These are phyloP conservation scores for Saprolegnia diclina DNA, from an alignment of 352 stramenopile genomes.

Conservation along the genomic window DNA sequence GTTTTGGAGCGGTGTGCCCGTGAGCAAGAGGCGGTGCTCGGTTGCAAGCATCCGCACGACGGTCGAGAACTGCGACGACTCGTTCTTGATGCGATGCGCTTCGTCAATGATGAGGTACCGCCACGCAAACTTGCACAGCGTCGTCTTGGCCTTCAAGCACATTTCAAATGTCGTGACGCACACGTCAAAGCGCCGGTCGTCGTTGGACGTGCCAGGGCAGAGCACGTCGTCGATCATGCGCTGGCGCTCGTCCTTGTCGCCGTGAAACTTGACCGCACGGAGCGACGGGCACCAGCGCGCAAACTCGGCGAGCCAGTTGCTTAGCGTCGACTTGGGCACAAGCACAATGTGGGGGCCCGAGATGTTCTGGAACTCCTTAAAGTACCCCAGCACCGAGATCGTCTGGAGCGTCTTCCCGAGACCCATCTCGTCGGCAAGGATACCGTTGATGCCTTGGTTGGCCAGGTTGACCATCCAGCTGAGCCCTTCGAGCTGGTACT, in stretches of 20 bases:
- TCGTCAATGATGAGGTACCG: conserved; percentile 85
- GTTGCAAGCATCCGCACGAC: conserved; percentile 80
- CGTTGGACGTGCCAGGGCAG: conserved; percentile 74
- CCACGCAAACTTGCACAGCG: conserved; percentile 88
- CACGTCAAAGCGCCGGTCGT: conserved; percentile 93
- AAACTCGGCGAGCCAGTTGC: conserved; percentile 93
- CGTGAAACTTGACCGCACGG: conserved; percentile 91
- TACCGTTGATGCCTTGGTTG: conserved; percentile 98
- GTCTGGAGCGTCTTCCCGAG: conserved; percentile 97
- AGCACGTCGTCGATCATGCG: conserved; percentile 86
- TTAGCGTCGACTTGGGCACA: conserved; percentile 91
- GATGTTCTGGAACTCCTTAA: conserved; percentile 77
- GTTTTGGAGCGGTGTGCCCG: conserved; percentile 92
- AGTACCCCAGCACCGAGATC: conserved; percentile 83
- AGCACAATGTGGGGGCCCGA: conserved; percentile 90
- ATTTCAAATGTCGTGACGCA: conserved; percentile 98
- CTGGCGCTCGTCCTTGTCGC: conserved; percentile 84
- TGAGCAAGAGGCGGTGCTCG: conserved; percentile 87
- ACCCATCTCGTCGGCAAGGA: conserved; percentile 96
- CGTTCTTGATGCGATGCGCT: conserved; percentile 86
- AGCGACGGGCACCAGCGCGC: conserved; percentile 88
- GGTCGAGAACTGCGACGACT: conserved; percentile 82
- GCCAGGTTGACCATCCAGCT: conserved; percentile 99
- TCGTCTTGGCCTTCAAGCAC: conserved; percentile 83
- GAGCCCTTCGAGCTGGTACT: conserved; percentile 98